Base-by-base conservation (phyloP, 129 eudicot species). In the Scalesia atractyloides region DNA sequence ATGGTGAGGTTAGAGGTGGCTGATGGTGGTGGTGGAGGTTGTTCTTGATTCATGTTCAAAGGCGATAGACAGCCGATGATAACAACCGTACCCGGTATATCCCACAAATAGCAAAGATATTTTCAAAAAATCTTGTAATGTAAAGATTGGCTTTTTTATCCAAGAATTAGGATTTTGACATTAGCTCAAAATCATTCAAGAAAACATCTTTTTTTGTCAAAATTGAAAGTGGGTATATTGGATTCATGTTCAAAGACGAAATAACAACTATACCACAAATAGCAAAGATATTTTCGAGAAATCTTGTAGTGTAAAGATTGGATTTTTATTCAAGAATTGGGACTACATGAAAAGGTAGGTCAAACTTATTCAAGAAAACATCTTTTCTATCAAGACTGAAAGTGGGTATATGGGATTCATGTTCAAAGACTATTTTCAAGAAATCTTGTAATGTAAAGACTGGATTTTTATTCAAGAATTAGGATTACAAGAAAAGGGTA, bases 1-100 rank as follows among this genome's bases (percentile, higher is more conserved):
- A 91, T 86, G 60, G 91, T 91, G 63, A 91, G 97, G 67, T 86
- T 44, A 39, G 51, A 81, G 59, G 85, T 78, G 50, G 77, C 72
- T 30, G 49, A 83, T n/a, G 47, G 68, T 18, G 66, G 67, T 16
- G 77, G 63, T 64, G 53, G 78, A 64, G 76, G 20, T n/a, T 4
- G 49, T 63, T 37, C 71, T 67, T 58, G 79, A 73, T 81, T 82
- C 97, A 90, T 87, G 19, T 62, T 64, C 5, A 5, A 64, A 47
- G 39, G 36, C 11, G 34, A 12, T 49, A 51, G 41, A 56, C 16
- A 51, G 41, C 49, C 16, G 5, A 30, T 3, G 3, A 30, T 3
- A 30, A 30, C 34, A 30, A 30, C 34, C 34, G 34, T 30, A 30
- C 34, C 30, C 34, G 3, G 34, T 30, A 30, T 30, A 30, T 30